phyloP scores from a whole-genome alignment of 2,329 filamentous ascomycete species.

The Basipetospora sp. region DNA sequence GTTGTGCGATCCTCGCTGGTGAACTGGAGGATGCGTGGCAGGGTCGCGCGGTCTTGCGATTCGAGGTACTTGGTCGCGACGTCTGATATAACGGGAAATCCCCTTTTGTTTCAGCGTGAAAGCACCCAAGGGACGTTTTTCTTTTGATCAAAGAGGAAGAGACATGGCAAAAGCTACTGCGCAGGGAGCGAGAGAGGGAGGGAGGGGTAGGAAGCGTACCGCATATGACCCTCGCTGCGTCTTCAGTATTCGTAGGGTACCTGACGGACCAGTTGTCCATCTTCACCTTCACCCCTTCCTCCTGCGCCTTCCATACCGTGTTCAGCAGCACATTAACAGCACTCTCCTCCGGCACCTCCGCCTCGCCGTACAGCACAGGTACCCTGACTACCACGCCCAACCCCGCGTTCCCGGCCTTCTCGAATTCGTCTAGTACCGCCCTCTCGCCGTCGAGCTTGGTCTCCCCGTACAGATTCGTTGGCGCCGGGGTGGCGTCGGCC shows the following conservation, averaged over 20 bases:
- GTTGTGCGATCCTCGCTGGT: conserved; percentile 75
- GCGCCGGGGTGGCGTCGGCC: conserved; percentile 43
- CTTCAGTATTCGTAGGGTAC: conserved; percentile 80
- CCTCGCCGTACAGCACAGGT: conserved; percentile 71
- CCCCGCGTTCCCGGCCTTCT: conserved; percentile 31
- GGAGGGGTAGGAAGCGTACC: conserved; percentile 27
- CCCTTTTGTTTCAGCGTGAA: no score
- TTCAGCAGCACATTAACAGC: conserved; percentile 74
- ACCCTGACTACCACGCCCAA: conserved; percentile 60
- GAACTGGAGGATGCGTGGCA: conserved; percentile 68
- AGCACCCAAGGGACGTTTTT: background rate
- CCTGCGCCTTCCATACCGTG: conserved; percentile 57
- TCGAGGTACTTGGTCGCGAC: conserved; percentile 54
- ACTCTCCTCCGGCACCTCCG: conserved; percentile 56
- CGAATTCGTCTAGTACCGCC: conserved; percentile 51
- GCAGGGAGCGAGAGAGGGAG: no score
- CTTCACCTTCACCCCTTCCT: conserved; percentile 44
- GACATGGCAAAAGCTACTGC: conserved; percentile 4
- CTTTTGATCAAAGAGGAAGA: conserved; percentile 7
- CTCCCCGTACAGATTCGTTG: conserved; percentile 61
- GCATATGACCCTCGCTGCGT: conserved; percentile 64
- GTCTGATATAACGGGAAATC: no score
- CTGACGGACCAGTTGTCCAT: conserved; percentile 80
- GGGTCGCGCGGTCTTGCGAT: conserved; percentile 28
- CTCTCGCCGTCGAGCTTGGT: conserved; percentile 46